Percentiles rank a stretch among this genome's conserved stretches.
phyloP scores from a whole-genome alignment of 2,329 filamentous ascomycete genomes.

The Triangularia verruculosa region DNA sequence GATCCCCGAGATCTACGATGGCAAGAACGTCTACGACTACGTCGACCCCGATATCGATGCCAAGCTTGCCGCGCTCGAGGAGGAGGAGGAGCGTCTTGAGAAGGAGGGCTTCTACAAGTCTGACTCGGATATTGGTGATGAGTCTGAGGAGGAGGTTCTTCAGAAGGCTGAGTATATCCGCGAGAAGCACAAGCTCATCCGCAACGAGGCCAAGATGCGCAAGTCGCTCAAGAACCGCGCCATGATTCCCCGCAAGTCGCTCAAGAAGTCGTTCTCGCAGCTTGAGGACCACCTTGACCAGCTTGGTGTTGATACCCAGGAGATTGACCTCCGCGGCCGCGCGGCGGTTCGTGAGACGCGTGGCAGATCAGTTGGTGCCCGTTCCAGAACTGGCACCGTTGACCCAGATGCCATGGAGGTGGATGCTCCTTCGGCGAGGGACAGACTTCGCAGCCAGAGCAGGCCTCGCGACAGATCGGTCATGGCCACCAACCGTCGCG shows the following conservation, averaged over 20 bases:
- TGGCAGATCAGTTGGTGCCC: constrained; percentile 62
- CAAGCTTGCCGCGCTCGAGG: constrained; percentile 87
- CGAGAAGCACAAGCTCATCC: constrained; percentile 88
- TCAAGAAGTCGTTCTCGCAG: constrained; percentile 78
- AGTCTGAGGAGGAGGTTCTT: constrained; percentile 80
- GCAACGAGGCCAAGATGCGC: constrained; percentile 91
- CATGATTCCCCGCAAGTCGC: constrained; percentile 79
- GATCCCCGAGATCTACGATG: constrained; percentile 89
- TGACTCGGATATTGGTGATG: constrained; percentile 77
- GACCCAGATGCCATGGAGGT: constrained; percentile 76
- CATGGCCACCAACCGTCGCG: constrained; percentile 61
- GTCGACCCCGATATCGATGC: constrained; percentile 94
- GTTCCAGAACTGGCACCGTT: constrained; percentile 60
- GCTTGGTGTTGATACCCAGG: constrained; percentile 79
- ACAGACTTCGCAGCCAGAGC: constrained; percentile 71
- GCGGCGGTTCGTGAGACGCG: constrained; percentile 57
- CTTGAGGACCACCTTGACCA: constrained; percentile 83
- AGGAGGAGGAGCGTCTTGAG: constrained; percentile 91
- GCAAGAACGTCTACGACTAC: constrained; percentile 97
- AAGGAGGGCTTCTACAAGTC: constrained; percentile 92
- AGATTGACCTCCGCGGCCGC: constrained; percentile 71
- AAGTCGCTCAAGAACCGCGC: constrained; percentile 97
- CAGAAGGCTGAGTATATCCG: constrained; percentile 94
- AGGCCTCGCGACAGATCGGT: constrained; percentile 60
- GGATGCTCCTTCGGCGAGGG: constrained; percentile 50